Base-by-base conservation (phyloP, 2,329 filamentous ascomycete species). In the Thielaviopsis cerberus region DNA sequence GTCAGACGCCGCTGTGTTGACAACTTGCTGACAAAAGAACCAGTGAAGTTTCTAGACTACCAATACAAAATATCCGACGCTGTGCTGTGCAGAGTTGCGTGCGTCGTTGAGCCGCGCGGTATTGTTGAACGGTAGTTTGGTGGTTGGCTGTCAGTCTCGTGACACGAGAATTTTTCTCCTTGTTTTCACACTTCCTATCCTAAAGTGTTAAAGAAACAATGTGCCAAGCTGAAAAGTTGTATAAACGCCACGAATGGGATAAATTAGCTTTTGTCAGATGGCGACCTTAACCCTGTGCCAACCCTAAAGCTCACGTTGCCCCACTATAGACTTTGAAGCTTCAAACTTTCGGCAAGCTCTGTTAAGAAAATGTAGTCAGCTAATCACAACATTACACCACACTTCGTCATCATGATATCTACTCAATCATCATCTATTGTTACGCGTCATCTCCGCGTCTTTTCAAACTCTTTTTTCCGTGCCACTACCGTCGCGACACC, bases 21-120 rank as follows among this genome's bases (percentile, higher is more conserved):
- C 52, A 50, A 56, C 37, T 22, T 56, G 54, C 54, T 56, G 54
- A 56, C 54, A 56, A 56, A 50, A 48, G 41, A 17, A n/a, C n/a
- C 20, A n/a, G 41, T n/a, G 20, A 48, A 48, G 41, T n/a, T 48
- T 48, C 41, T 48, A 48, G 15, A 41, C 4, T 41, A n/a, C 27
- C 5, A 48, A n/a, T 48, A 48, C 10, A 22, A 20, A 7, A 22
- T n/a, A 45, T 4, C 17, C 20, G 22, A 41, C 2, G 3, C 34
- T 17, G 34, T 3, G 34, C 13, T 41, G n/a, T n/a, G n/a, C n/a
- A n/a, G n/a, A n/a, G n/a, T n/a, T n/a, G n/a, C n/a, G n/a, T n/a
- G n/a, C n/a, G n/a, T n/a, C n/a, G 27, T 30, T 8, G 20, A 48
- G 41, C 41, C 41, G 41, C 41, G 41, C 41, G 41, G 41, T 48